Conservation (phyloP, 2,329 filamentous ascomycete genomes). For the Ceratocystis cacaofunesta region DNA sequence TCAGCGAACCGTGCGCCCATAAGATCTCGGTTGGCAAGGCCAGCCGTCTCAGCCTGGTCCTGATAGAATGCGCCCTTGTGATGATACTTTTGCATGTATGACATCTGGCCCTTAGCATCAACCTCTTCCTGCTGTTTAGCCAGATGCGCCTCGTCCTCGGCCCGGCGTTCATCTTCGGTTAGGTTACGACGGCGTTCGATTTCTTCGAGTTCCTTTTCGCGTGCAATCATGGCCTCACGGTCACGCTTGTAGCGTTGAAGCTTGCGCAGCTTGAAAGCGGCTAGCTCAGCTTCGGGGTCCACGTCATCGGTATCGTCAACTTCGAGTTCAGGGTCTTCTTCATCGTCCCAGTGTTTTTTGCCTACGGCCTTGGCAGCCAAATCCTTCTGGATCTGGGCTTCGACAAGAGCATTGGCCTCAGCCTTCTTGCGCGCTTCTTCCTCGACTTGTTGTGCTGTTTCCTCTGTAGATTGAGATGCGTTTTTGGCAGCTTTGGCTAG, state of each 20-base stretch:
- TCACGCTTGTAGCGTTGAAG: slow-evolving; percentile 77
- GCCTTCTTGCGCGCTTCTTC: slow-evolving; percentile 53
- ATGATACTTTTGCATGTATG: slow-evolving; percentile 89
- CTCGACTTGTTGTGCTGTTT: slow-evolving; percentile 28
- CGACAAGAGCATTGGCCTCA: slow-evolving; percentile 63
- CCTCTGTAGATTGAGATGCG: slow-evolving; percentile 17
- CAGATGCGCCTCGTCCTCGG: slow-evolving; percentile 68
- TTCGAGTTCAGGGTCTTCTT: slow-evolving; percentile 50
- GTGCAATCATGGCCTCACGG: slow-evolving; percentile 66
- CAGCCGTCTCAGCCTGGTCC: slow-evolving; percentile 60
- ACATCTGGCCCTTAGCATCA: slow-evolving; percentile 62
- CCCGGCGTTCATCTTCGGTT: slow-evolving; percentile 69
- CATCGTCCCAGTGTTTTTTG: slow-evolving; percentile 78
- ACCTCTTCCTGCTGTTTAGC: slow-evolving; percentile 68
- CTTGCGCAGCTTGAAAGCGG: slow-evolving; percentile 88
- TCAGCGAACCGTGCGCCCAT: slow-evolving; percentile 76
- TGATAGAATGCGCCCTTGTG: slow-evolving; percentile 95
- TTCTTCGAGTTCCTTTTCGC: slow-evolving; percentile 76
- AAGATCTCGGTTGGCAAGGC: slow-evolving; percentile 65
- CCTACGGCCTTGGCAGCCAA: slow-evolving; percentile 57
- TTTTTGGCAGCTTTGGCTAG: slow-evolving; percentile 21
- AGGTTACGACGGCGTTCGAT: slow-evolving; percentile 77
- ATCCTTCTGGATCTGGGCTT: slow-evolving; percentile 76
- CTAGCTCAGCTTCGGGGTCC: slow-evolving; percentile 75
- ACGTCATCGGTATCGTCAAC: slow-evolving; percentile 81